Conservation (phyloP, 805 yeast genomes). For the Wickerhamiella dianesei region DNA sequence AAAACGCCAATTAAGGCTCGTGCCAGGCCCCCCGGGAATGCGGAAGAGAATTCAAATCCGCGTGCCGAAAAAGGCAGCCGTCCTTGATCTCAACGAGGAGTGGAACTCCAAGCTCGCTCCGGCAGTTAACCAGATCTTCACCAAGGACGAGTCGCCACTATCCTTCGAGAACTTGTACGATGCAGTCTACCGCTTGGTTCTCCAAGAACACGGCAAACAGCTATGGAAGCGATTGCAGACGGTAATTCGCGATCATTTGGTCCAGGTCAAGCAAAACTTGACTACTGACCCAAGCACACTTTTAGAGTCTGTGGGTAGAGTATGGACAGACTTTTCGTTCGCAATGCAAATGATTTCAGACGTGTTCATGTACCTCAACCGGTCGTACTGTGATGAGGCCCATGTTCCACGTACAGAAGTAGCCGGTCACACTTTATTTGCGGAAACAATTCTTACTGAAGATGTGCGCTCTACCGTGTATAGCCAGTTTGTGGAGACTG, state of each 20-base stretch:
- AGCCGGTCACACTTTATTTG: constrained; percentile 13
- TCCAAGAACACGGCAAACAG: constrained; percentile 17
- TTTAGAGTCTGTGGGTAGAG: constrained; percentile 4
- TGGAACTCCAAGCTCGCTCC: constrained; percentile 17
- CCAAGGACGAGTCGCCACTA: constrained; percentile 3
- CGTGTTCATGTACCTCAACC: constrained; percentile 19
- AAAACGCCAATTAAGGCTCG: not conserved
- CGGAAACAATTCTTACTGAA: constrained; percentile 9
- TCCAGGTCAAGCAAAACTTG: not conserved
- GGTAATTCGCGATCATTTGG: constrained; percentile 8
- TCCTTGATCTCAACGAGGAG: constrained; percentile 11
- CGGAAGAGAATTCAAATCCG: constrained; percentile 16
- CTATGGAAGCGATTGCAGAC: constrained; percentile 12
- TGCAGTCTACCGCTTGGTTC: constrained; percentile 16
- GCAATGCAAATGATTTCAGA: constrained; percentile 14
- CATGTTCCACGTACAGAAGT: constrained; percentile 10
- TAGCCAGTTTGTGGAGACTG: constrained; percentile 2
- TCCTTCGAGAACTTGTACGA: constrained; percentile 15
- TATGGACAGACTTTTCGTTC: constrained; percentile 12
- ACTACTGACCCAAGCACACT: constrained; percentile 1
- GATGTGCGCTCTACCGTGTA: constrained; percentile 4
- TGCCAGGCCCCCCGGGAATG: constrained; percentile 3
- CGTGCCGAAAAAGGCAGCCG: constrained; percentile 14
- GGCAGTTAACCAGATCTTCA: constrained; percentile 14
- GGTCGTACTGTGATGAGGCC: constrained; percentile 14